These are phyloP conservation scores for Kodamaea kaohsiungensis DNA, from an alignment of 805 yeast species.

Conservation along the genomic window DNA sequence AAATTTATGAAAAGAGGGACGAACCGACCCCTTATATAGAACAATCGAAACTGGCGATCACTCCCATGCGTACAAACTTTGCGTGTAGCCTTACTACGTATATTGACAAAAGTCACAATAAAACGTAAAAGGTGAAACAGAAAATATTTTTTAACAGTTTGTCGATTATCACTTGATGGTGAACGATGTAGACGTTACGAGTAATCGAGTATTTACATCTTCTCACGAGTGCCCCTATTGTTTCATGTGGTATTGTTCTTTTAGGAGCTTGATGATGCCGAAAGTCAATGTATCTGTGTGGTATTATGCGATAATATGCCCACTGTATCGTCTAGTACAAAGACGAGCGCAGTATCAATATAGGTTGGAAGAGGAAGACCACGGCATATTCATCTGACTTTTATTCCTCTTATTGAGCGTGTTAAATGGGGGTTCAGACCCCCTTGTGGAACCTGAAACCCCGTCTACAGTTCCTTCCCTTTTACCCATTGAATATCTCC, in stretches of 20 bases:
- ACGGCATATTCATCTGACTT: neutral
- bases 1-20: neutral
- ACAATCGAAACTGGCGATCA: neutral
- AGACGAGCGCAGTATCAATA: neutral
- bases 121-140: slow-evolving; percentile 1
- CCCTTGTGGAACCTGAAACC: neutral
- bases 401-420: neutral
- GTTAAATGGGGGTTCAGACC: neutral
- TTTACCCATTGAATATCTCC: neutral
- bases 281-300: neutral
- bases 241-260: neutral
- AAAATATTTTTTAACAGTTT: slow-evolving; percentile 1
- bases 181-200: neutral
- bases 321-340: neutral
- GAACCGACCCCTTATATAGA: slow-evolving; percentile 1
- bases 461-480: neutral
- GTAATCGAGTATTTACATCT: slow-evolving; percentile 4
- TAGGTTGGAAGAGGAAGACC: neutral
- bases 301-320: neutral
- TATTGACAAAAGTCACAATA: neutral
- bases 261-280: neutral
- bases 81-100: neutral
- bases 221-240: neutral
- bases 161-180: neutral
- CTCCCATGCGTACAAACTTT: neutral